Base-by-base conservation (phyloP, 2,329 filamentous ascomycete genomes). In the Periconia digitata region DNA sequence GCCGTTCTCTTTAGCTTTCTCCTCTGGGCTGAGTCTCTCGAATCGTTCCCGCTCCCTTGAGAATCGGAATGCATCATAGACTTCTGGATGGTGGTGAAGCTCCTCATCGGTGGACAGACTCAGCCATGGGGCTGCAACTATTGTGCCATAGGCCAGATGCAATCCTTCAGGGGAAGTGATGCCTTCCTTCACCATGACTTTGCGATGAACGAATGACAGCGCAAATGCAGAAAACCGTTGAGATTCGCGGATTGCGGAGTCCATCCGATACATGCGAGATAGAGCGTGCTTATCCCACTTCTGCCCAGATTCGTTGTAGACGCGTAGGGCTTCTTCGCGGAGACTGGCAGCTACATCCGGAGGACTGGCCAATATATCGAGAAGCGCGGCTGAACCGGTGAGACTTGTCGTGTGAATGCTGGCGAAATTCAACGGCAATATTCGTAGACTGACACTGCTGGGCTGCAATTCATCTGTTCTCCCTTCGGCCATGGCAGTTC, bases 131-230 rank as follows among this genome's bases (percentile, higher is more conserved):
- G 47, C 59, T 8, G 55, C 49, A 7, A 65, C 21, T 2, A 54
- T 22, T 8, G 59, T 53, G 10, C 64, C 57, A 37, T 54, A 50
- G 13, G 49, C 38, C 3, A 59, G n/a, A 43, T 56, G 47, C 3
- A 53, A 17, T 22, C 58, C 58, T 75, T 97, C 92, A 6, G 92
- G 94, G 27, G 91, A 84, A 15, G 90, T 85, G 67, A 97, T 95
- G 27, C 86, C 85, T 39, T 97, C 80, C 53, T 82, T 84, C 41
- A 80, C 78, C n/a, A 66, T 56, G 0, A 82, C 77, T 51, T 77
- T 76, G 10, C 78, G 73, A 50, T 76, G 72, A 13, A 76, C 63
- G 6, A 80, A 67, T 0, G 73, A 75, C n/a, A 73, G 65, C 12
- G 73, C 69, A 36, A 82, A 77, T 44, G 75, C 73, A 57, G 74